Conservation (phyloP, 2,329 filamentous ascomycete genomes). For the Cercospora sp. region DNA sequence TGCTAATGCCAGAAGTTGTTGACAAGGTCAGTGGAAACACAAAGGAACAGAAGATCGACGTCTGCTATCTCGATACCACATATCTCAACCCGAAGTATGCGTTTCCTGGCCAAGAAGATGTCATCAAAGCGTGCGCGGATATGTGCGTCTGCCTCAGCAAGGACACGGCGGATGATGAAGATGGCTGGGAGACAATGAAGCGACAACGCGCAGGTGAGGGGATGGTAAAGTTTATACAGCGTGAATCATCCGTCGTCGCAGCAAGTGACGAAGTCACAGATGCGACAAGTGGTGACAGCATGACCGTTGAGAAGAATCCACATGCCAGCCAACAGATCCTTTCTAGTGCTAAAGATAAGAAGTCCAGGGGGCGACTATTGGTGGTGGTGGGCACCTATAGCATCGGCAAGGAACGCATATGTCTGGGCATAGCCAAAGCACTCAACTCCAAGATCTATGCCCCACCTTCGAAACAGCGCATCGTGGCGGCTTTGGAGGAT, state of each 20-base stretch:
- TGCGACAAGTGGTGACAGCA: conserved; percentile 39
- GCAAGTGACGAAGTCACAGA: conserved; percentile 43
- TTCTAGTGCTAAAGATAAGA: conserved; percentile 36
- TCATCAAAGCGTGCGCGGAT: conserved; percentile 82
- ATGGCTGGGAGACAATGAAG: conserved; percentile 59
- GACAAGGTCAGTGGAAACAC: conserved; percentile 70
- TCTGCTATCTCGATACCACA: conserved; percentile 96
- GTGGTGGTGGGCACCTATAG: conserved; percentile 96
- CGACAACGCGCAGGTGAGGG: conserved; percentile 55
- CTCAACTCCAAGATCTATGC: conserved; percentile 88
- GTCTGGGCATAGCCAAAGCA: conserved; percentile 84
- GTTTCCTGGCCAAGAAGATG: conserved; percentile 84
- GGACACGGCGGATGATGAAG: conserved; percentile 58
- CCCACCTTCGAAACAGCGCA: conserved; percentile 75
- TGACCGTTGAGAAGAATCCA: conserved; percentile 37
- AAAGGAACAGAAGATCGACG: conserved; percentile 83
- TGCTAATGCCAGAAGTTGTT: conserved; percentile 71
- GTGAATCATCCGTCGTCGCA: conserved; percentile 40
- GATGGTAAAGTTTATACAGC: conserved; percentile 64
- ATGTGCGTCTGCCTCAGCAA: conserved; percentile 78
- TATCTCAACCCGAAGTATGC: conserved; percentile 95
- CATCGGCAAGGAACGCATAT: conserved; percentile 96
- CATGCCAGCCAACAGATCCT: conserved; percentile 35
- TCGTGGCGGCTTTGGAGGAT: conserved; percentile 83
- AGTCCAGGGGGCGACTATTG: conserved; percentile 66